These are phyloP conservation scores for Cicer pinnatifidum DNA, from an alignment of 306 rosid genomes.

Conservation along the genomic window DNA sequence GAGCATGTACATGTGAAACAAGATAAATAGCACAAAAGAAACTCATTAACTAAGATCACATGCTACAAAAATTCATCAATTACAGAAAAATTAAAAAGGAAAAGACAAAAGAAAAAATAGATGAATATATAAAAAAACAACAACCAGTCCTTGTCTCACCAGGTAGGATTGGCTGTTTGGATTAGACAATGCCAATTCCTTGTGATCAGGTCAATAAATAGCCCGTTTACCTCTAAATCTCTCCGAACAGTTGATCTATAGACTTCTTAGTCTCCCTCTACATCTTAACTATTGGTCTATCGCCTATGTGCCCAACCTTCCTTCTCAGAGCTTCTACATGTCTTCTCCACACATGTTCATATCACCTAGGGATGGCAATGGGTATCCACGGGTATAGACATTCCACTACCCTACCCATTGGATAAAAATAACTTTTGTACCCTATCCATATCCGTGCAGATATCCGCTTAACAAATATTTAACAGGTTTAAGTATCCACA, in stretches of 20 bases:
- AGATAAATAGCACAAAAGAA: constrained; percentile 25
- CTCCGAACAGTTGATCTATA: not conserved
- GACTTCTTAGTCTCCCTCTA: constrained; percentile 1
- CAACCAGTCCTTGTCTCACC: not conserved
- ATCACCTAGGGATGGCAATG: not conserved
- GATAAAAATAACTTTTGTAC: too few relatives aligned
- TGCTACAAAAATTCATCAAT: constrained; percentile 7
- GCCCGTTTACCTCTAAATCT: not conserved
- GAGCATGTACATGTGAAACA: constrained; percentile 17
- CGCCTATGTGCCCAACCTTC: not conserved
- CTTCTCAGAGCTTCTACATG: constrained; percentile 2
- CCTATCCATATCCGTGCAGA: too few relatives aligned
- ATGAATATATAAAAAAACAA: not conserved
- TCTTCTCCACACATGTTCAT: not conserved
- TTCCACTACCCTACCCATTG: too few relatives aligned
- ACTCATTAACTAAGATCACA: not conserved
- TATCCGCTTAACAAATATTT: too few relatives aligned
- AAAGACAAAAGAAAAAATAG: not conserved
- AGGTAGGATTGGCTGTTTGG: not conserved
- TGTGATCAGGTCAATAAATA: not conserved
- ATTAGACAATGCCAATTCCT: constrained; percentile 2
- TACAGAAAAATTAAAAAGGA: not conserved
- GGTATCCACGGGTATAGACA: too few relatives aligned
- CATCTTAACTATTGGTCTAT: constrained; percentile 7
- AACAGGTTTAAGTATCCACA: too few relatives aligned